Evolutionary conservation across 2,329 filamentous ascomycete species (phyloP), one percentile per base, ranked within the genome.

Genomic region (Myriangium duriaei): DNA sequence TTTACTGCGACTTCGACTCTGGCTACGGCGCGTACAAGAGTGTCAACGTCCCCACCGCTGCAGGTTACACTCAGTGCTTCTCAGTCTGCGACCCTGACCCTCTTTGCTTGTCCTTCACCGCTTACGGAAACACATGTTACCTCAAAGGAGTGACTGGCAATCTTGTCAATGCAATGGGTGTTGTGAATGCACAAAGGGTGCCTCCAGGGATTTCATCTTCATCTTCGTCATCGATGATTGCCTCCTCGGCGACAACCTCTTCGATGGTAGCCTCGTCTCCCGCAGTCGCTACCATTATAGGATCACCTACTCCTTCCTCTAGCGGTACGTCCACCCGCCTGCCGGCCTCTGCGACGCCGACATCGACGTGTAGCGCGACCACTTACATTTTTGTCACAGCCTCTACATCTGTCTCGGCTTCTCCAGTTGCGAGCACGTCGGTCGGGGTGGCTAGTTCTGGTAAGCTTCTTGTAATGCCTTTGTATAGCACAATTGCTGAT

Each of bases 1-100:
- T 39, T 6, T 30, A 30, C 13, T 39, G 36, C n/a, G 32, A 39
- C 30, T 28, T 16, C 17, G 35, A 37, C 35, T 37, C 35, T 4
- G 21, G 5, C 16, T 30, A 30, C n/a, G 35, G 4, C 10, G 28
- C 35, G 5, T 37, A 37, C 28, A 30, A 16, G 13, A 18, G 21
- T 5, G n/a, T 30, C 28, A 37, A 37, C 11, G 26, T 37, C 15
- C 24, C 24, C 19, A 11, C 18, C 26, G 30, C 28, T 13, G 11
- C 11, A 11, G 35, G 18, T 28, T 37, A 37, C 16, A 18, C 21
- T 13, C n/a, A 15, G 13, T 37, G 35, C 16, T 37, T 37, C 16
- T 4, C 26, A 11, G 21, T 31, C n/a, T 37, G 35, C 16, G 35
- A 37, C 21, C 24, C 28, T 17, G 35, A 37, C 11, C 9, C 28